These are phyloP conservation scores for Boletus sp. DNA, from an alignment of 768 basidiomycete genomes.

Conservation along the genomic window DNA sequence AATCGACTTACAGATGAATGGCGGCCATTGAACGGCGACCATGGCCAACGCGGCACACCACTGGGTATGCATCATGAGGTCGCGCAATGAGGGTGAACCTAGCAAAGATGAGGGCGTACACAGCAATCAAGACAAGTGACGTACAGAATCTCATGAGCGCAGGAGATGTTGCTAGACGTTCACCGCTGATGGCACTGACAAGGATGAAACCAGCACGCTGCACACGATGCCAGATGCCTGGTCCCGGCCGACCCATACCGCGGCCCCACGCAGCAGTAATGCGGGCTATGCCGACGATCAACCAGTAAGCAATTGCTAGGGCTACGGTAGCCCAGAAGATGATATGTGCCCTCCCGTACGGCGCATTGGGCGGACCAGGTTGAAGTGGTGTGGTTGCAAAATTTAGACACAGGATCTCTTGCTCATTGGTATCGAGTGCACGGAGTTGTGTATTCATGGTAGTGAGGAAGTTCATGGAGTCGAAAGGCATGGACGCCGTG, in stretches of 20 bases:
- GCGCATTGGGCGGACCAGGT: slow-evolving; percentile 49
- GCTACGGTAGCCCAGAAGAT: slow-evolving; percentile 75
- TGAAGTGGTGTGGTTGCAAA: slow-evolving; percentile 74
- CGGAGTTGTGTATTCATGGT: slow-evolving; percentile 83
- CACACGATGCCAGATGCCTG: slow-evolving; percentile 65
- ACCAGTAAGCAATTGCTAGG: slow-evolving; percentile 78
- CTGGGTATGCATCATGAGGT: slow-evolving; percentile 91
- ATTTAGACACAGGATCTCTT: slow-evolving; percentile 81
- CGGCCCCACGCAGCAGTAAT: slow-evolving; percentile 84
- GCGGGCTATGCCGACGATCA: slow-evolving; percentile 76
- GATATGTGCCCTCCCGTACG: slow-evolving; percentile 64
- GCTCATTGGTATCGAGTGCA: slow-evolving; percentile 82
- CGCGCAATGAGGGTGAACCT: slow-evolving; percentile 92
- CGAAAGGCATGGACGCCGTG: slow-evolving; percentile 68
- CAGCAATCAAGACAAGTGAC: slow-evolving; percentile 30
- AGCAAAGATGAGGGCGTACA: slow-evolving; percentile 12
- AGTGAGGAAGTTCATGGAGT: slow-evolving; percentile 66
- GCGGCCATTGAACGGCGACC: slow-evolving; percentile 95
- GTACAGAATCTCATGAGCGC: slow-evolving; percentile 87
- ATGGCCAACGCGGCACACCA: slow-evolving; percentile 88
- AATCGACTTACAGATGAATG: slow-evolving; percentile 72
- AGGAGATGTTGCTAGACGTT: slow-evolving; percentile 79
- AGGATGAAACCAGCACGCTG: slow-evolving; percentile 87
- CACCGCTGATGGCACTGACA: slow-evolving; percentile 91
- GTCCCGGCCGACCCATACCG: slow-evolving; percentile 54